A percentile compares a stretch with the other conserved stretches of the same genome.
phyloP scores from a whole-genome alignment of 2,329 filamentous ascomycete species.

The Fusarium concolor region DNA sequence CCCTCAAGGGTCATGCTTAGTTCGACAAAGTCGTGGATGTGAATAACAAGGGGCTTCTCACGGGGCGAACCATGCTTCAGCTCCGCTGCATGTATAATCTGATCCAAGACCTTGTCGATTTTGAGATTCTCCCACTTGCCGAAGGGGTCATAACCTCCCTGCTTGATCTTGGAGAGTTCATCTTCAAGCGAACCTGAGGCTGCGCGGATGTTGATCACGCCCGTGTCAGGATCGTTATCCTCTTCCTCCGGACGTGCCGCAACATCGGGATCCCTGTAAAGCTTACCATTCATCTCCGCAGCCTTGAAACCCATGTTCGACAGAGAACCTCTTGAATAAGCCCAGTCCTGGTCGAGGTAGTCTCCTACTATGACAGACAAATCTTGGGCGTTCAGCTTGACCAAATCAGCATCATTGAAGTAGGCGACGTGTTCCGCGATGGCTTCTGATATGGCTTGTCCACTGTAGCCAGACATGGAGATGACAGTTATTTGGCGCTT shows the following conservation, averaged over 20 bases:
- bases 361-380: slow-evolving; percentile 76
- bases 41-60: slow-evolving; percentile 73
- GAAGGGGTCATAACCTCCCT: slow-evolving; percentile 53
- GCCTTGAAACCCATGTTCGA: slow-evolving; percentile 68
- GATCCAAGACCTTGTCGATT: slow-evolving; percentile 66
- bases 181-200: slow-evolving; percentile 53
- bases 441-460: slow-evolving; percentile 53
- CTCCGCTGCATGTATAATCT: slow-evolving; percentile 64
- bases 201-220: slow-evolving; percentile 47
- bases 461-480: slow-evolving; percentile 54
- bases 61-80: slow-evolving; percentile 47
- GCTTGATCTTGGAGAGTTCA: slow-evolving; percentile 58
- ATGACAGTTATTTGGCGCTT: slow-evolving; percentile 56
- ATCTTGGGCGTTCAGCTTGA: slow-evolving; percentile 76
- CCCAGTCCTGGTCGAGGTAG: slow-evolving; percentile 74
- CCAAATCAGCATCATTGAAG: slow-evolving; percentile 72
- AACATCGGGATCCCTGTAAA: slow-evolving; percentile 60
- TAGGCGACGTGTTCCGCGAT: slow-evolving; percentile 73
- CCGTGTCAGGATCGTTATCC: slow-evolving; percentile 51
- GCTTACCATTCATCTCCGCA: slow-evolving; percentile 65
- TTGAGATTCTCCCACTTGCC: slow-evolving; percentile 72
- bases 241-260: slow-evolving; percentile 48
- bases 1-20: slow-evolving; percentile 77
- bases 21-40: slow-evolving; percentile 84
- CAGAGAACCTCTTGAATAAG: slow-evolving; percentile 59